A percentile compares a stretch with the other conserved stretches of the same genome.
Conservation (phyloP, 371 early-diverging fungal genomes). For the Mortierella sp. region DNA sequence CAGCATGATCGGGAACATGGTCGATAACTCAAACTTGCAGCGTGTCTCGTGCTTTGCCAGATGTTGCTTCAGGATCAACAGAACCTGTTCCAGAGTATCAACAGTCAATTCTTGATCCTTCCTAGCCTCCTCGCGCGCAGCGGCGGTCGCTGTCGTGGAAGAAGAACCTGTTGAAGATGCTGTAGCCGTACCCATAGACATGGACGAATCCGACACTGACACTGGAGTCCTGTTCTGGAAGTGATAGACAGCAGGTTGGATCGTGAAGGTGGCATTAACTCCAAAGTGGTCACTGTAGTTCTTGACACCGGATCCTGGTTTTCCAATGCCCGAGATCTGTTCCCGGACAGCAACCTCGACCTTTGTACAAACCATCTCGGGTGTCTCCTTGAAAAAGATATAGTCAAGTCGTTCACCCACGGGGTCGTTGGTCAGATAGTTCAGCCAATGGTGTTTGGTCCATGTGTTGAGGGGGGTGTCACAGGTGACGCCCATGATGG, state of each 20-base stretch:
- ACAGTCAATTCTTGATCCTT: conserved; percentile 9
- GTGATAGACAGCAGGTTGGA: conserved; percentile 40
- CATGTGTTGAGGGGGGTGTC: conserved; percentile 69
- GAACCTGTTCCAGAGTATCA: conserved; percentile 30
- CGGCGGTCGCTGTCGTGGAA: background rate
- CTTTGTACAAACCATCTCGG: conserved; percentile 58
- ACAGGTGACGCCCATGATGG: conserved; percentile 66
- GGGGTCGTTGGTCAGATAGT: conserved; percentile 33
- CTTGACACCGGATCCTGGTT: conserved; percentile 29
- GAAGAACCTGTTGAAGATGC: background rate
- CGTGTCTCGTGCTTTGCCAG: background rate
- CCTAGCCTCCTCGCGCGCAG: background rate
- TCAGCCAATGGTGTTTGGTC: conserved; percentile 57
- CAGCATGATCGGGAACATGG: conserved; percentile 10
- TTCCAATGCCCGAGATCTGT: conserved; percentile 58
- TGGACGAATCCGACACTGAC: conserved; percentile 3
- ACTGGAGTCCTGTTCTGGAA: conserved; percentile 21
- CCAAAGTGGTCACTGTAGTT: conserved; percentile 73
- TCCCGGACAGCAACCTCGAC: conserved; percentile 64
- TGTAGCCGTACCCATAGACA: background rate
- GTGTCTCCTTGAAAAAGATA: conserved; percentile 64
- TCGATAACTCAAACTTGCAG: conserved; percentile 14
- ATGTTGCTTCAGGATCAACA: conserved; percentile 32
- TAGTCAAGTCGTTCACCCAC: conserved; percentile 67
- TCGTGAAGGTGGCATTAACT: conserved; percentile 61